phyloP scores from a whole-genome alignment of 2,329 filamentous ascomycete genomes.

The Ophiostoma pallidulum region DNA sequence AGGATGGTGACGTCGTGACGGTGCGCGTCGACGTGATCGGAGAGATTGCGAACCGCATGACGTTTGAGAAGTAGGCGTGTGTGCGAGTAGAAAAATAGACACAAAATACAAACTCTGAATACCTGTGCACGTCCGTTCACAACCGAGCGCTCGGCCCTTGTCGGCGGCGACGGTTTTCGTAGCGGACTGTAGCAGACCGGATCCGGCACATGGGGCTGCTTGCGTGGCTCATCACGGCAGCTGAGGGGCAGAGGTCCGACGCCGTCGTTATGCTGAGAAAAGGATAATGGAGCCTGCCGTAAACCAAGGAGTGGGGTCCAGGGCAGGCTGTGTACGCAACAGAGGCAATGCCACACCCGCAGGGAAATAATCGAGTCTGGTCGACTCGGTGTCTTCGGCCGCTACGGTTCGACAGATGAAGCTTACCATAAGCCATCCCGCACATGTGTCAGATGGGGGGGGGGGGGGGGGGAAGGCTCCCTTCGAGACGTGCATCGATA shows the following conservation, averaged over 20 bases:
- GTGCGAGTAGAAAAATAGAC: background rate
- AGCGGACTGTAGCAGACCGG: background rate
- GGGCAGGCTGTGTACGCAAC: too few species aligned
- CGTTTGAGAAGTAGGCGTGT: background rate
- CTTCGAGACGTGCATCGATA: too few species aligned
- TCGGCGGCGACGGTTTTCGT: conserved; percentile 16
- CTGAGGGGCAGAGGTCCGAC: too few species aligned
- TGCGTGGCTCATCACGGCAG: conserved; percentile 1
- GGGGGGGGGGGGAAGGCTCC: too few species aligned
- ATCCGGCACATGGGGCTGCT: conserved; percentile 6
- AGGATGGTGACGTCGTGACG: conserved; percentile 27
- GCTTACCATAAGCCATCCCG: too few species aligned
- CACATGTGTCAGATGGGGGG: too few species aligned
- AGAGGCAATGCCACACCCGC: conserved; percentile 5
- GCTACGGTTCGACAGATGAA: conserved; percentile 10
- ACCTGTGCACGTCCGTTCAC: too few species aligned
- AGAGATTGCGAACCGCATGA: conserved; percentile 15
- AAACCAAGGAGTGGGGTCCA: too few species aligned
- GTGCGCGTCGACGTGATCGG: conserved; percentile 26
- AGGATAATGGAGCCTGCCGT: too few species aligned
- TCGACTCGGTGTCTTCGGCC: background rate
- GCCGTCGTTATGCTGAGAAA: too few species aligned
- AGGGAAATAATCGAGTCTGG: conserved; percentile 4
- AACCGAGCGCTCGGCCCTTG: conserved; percentile 21
- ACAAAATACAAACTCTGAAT: conserved; percentile 27